Evolutionary conservation across 495 filamentous ascomycete genomes (phyloP).

Genomic region (Penicillium ucsense): DNA sequence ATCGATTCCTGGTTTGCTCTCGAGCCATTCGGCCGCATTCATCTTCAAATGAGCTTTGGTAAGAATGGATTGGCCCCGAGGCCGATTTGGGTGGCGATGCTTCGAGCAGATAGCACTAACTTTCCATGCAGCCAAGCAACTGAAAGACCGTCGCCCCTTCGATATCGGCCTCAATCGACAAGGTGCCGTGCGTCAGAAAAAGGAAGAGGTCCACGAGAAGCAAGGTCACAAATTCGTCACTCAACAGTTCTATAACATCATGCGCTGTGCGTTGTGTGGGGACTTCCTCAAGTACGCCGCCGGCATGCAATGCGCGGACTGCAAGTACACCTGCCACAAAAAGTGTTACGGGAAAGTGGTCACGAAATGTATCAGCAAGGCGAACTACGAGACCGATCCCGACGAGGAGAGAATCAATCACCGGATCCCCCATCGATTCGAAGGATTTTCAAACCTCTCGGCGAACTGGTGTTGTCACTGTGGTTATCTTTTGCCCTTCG

Average conservation of each 20-base stretch:
- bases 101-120: slow-evolving; percentile 24
- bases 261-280: slow-evolving; percentile 97
- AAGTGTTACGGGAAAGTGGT: slow-evolving; percentile 97
- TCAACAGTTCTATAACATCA: slow-evolving; percentile 99
- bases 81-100: neutral
- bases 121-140: slow-evolving; percentile 48
- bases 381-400: slow-evolving; percentile 93
- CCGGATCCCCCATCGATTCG: slow-evolving; percentile 94
- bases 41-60: slow-evolving; percentile 80
- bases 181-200: slow-evolving; percentile 91
- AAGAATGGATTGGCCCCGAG: slow-evolving; percentile 23
- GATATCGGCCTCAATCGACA: slow-evolving; percentile 88
- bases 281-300: slow-evolving; percentile 98
- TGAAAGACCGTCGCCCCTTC: slow-evolving; percentile 59
- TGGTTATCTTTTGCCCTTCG: slow-evolving; percentile 93
- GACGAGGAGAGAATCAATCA: slow-evolving; percentile 99
- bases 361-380: slow-evolving; percentile 99
- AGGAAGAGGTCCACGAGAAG: slow-evolving; percentile 95
- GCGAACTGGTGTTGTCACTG: slow-evolving; percentile 99
- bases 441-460: slow-evolving; percentile 87
- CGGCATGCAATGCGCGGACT: slow-evolving; percentile 98
- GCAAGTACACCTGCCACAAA: slow-evolving; percentile 98
- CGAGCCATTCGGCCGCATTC: slow-evolving; percentile 84
- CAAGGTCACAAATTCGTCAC: slow-evolving; percentile 97
- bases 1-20: slow-evolving; percentile 97